Percentiles rank a stretch among this genome's conserved stretches.
Conservation (phyloP, 2,329 filamentous ascomycete genomes). For the Apiospora koreana region DNA sequence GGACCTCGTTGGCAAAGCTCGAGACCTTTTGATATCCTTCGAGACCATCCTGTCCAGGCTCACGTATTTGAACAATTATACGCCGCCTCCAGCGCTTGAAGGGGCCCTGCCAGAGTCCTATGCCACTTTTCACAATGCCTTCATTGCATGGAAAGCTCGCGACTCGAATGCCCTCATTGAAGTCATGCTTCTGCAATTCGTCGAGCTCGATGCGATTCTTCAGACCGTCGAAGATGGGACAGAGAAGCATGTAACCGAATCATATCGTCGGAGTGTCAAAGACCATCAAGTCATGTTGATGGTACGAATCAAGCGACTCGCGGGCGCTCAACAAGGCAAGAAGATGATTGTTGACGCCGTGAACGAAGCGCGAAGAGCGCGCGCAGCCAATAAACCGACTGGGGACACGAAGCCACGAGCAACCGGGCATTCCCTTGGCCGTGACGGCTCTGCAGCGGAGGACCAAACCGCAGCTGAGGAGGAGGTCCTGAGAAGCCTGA, state of each 20-base stretch:
- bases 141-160: slow-evolving; percentile 81
- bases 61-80: slow-evolving; percentile 66
- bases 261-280: slow-evolving; percentile 79
- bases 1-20: slow-evolving; percentile 76
- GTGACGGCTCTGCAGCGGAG: slow-evolving; percentile 36
- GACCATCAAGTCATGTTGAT: slow-evolving; percentile 80
- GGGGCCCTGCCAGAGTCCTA: slow-evolving; percentile 69
- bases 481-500: slow-evolving; percentile 41
- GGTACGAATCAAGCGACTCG: slow-evolving; percentile 76
- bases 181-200: slow-evolving; percentile 84
- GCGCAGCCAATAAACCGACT: slow-evolving; percentile 63
- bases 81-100: slow-evolving; percentile 61
- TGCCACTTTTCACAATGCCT: slow-evolving; percentile 74
- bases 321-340: slow-evolving; percentile 70
- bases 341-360: slow-evolving; percentile 75
- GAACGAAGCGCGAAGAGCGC: slow-evolving; percentile 66
- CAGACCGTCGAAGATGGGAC: slow-evolving; percentile 80
- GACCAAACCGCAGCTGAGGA: slow-evolving; percentile 43
- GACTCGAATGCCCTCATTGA: slow-evolving; percentile 78
- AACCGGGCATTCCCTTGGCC: slow-evolving; percentile 46
- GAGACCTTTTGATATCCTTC: slow-evolving; percentile 76
- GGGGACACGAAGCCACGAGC: slow-evolving; percentile 73
- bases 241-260: slow-evolving; percentile 69
- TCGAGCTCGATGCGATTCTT: slow-evolving; percentile 81
- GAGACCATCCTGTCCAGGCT: slow-evolving; percentile 71